Base-by-base conservation (phyloP, 2,329 filamentous ascomycete species). In the Ploettnerulaceae sp. region DNA sequence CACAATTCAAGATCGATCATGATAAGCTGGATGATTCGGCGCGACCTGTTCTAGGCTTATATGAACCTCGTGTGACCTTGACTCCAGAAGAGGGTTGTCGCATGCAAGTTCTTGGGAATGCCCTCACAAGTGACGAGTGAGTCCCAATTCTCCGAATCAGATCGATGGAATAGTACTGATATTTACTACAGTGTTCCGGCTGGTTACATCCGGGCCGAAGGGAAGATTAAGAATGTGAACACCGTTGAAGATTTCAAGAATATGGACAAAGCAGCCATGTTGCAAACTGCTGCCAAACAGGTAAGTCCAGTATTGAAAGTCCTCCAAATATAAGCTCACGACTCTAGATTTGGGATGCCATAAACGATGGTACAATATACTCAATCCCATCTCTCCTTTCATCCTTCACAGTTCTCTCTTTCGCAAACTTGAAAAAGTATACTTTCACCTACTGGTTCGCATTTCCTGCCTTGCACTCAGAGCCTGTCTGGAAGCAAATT, bases 381-480 rank as follows among this genome's bases (percentile, higher is more conserved):
- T 93, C 89, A 7, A 87, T 91, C 40, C 93, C 93, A 2, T 96
- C 91, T 4, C 76, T 97, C 2, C 80, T 98, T 14, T 82, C 89
- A 4, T 93, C 88, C 5, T 97, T 96, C 66, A 77, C 87, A 20
- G 81, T 94, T 48, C 80, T 97, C 35, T 95, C 89, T 12, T 98
- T 88, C 65, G 91, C 93, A 52, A 91, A 98, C 63, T 76, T 98
- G 25, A 98, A 98, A 67, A 96, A 94, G 64, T 97, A 97, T 70
- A 88, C 84, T 53, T 96, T 97, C 64, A 89, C 85, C n/a, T 97
- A 97, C 69, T 95, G 94, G 82, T 97, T 97, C 67, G 91, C 86
- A 4, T 98, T 95, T 61, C 93, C 93, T 1, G 89, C 91, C 12
- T 75, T 98, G 34, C 90, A 95, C 64, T 95, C 91, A 3, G 84